Evolutionary conservation across 2,329 filamentous ascomycete species (phyloP), one percentile per base, ranked within the genome.

Genomic region (Colletotrichum sp.): DNA sequence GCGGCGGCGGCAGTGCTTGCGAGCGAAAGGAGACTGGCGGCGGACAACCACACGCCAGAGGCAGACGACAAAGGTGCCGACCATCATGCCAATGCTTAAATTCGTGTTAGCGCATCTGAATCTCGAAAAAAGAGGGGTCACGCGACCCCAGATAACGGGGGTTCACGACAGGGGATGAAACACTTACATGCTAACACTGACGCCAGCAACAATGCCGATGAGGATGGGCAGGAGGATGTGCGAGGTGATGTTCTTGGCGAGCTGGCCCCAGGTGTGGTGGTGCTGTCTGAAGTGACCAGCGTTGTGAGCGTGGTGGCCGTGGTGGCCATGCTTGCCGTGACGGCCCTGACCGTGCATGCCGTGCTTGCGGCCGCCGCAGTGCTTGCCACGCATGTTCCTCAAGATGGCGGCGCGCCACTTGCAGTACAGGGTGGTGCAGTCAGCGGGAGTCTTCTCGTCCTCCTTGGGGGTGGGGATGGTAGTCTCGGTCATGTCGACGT

Each of bases 141-240:
- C n/a, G 11, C 27, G 55, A 32, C 30, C 61, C 44, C 39, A 29
- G 36, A 70, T 7, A n/a, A 6, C 55, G 25, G 30, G 62, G 49
- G 63, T 32, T 11, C 8, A 29, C 27, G 57, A 44, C 63, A 44
- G 64, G 59, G 55, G 49, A 16, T 32, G 8, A 30, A 44, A 63
- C 78, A 87, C 89, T 82, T 87, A 90, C 89, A 94, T 83, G 83
- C 93, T 93, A 78, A 93, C 92, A 34, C 89, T 88, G 71, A 95
- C 89, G 81, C 94, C 94, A 61, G 93, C 92, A 29, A 92, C 88
- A 78, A 95, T 89, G 75, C 94, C 94, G 78, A 95, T 89, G 69
- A 94, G 85, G 69, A 95, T 88, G 3, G 94, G 94, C 52, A 95
- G 87, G 64, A 95, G 83, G 61, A 95, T 89, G 77, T 93, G 91